Percentiles rank a stretch among this genome's conserved stretches.
Evolutionary conservation across 352 stramenopile species (phyloP).

Genomic region (Phytophthora europaea): DNA sequence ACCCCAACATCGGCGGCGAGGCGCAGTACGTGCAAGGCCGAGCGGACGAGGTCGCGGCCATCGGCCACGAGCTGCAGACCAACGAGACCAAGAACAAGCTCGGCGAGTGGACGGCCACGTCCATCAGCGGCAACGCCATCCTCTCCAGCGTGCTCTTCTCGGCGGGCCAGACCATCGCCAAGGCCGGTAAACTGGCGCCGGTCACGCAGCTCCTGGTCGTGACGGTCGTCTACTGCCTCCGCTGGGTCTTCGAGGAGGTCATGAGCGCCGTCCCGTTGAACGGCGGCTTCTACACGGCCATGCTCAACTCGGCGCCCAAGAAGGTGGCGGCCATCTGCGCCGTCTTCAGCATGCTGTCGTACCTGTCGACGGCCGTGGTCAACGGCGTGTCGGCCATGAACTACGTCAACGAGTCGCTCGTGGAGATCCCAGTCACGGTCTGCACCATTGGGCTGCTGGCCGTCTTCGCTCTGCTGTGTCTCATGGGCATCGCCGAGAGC

Average conservation of each 20-base stretch:
- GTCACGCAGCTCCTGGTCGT: conserved; percentile 84
- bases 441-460: conserved; percentile 66
- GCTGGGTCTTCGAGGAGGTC: conserved; percentile 92
- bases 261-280: conserved; percentile 92
- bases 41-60: conserved; percentile 41
- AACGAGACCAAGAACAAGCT: conserved; percentile 50
- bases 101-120: conserved; percentile 82
- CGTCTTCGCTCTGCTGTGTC: conserved; percentile 83
- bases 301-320: conserved; percentile 93
- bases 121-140: conserved; percentile 94
- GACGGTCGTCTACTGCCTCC: conserved; percentile 64
- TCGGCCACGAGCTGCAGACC: conserved; percentile 38
- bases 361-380: conserved; percentile 87
- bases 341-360: conserved; percentile 90
- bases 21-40: conserved; percentile 50
- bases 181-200: conserved; percentile 83
- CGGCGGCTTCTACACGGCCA: conserved; percentile 92
- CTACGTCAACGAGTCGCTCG: conserved; percentile 81
- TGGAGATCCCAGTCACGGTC: conserved; percentile 59
- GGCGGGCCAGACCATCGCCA: conserved; percentile 53
- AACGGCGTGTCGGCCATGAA: conserved; percentile 76
- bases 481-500: conserved; percentile 90
- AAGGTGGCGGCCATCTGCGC: conserved; percentile 85
- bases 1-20: conserved; percentile 72
- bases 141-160: conserved; percentile 88